Percentiles rank a stretch among this genome's conserved stretches.
Conservation (phyloP, 1,139 yeast genomes). For the Pichia sp. region DNA sequence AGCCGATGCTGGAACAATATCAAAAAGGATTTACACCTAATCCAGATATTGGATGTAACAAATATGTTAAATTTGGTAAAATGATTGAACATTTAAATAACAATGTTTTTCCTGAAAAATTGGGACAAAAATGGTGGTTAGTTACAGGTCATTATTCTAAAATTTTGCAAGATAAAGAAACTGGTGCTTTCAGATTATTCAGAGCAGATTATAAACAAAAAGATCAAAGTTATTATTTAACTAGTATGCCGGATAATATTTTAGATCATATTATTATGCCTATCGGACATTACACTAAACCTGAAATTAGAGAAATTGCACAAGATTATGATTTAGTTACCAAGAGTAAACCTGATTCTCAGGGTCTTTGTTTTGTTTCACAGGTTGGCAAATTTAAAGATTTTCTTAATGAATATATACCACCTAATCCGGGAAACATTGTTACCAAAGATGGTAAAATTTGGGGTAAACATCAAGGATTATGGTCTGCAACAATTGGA, state of each 20-base stretch:
- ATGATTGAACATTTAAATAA: conserved; percentile 48
- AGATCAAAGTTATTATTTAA: conserved; percentile 88
- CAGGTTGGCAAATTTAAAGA: conserved; percentile 68
- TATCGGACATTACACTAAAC: conserved; percentile 69
- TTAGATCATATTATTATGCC: conserved; percentile 63
- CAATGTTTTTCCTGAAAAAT: too few species aligned
- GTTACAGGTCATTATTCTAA: conserved; percentile 94
- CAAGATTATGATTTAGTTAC: conserved; percentile 46
- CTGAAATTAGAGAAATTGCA: conserved; percentile 68
- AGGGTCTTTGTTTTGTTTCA: conserved; percentile 89
- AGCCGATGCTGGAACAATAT: conserved; percentile 80
- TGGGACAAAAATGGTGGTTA: conserved; percentile 59
- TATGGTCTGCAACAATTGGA: conserved; percentile 95
- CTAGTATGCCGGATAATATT: conserved; percentile 50
- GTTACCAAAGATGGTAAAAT: conserved; percentile 65
- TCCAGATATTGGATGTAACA: conserved; percentile 88
- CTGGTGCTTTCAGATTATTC: conserved; percentile 40
- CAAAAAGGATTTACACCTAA: conserved; percentile 79
- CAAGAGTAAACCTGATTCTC: conserved; percentile 82
- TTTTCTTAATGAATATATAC: conserved; percentile 70
- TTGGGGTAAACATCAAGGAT: conserved; percentile 78
- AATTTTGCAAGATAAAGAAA: conserved; percentile 35
- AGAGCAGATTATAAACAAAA: conserved; percentile 57
- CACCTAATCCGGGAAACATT: conserved; percentile 69
- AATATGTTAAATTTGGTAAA: conserved; percentile 78